Conservation (phyloP, 345 rosid genomes). For the Conringia planisiliqua region DNA sequence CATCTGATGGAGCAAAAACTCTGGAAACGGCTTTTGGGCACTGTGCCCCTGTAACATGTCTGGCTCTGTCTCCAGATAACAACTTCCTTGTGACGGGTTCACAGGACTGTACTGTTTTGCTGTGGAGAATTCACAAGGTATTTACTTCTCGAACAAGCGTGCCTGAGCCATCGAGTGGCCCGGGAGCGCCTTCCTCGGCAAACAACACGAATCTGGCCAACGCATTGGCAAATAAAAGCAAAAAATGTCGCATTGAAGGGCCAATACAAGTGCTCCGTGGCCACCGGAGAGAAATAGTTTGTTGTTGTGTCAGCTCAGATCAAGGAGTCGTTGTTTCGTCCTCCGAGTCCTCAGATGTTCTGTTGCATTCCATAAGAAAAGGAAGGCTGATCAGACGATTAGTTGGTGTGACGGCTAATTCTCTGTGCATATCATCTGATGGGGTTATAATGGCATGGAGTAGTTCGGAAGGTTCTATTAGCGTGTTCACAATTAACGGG, state of each 20-base stretch:
- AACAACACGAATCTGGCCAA: conserved; percentile 43
- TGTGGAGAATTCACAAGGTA: conserved; percentile 84
- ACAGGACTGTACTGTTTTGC: conserved; percentile 70
- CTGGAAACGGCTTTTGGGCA: conserved; percentile 85
- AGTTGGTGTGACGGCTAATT: conserved; percentile 70
- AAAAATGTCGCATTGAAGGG: conserved; percentile 75
- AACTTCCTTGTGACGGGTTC: conserved; percentile 90
- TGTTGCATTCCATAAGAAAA: conserved; percentile 80
- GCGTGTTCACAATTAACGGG: conserved; percentile 79
- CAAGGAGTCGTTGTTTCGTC: conserved; percentile 81
- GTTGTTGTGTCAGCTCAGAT: conserved; percentile 87
- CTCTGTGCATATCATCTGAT: conserved; percentile 74
- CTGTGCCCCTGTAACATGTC: conserved; percentile 96
- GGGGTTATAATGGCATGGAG: conserved; percentile 88
- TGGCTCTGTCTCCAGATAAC: conserved; percentile 86
- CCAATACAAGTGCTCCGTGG: conserved; percentile 94
- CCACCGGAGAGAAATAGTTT: conserved; percentile 62
- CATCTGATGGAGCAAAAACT: conserved; percentile 88
- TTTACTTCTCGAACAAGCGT: conserved; percentile 49
- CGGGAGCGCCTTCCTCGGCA: conserved; percentile 44
- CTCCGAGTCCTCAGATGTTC: conserved; percentile 64
- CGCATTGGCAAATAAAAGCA: conserved; percentile 55
- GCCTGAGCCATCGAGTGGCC: conserved; percentile 49
- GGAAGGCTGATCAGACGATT: conserved; percentile 86
- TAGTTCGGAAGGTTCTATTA: conserved; percentile 49